Evolutionary conservation across 768 basidiomycete genomes (phyloP), one percentile per base, ranked within the genome.

Genomic region (Agrocybe praecox): DNA sequence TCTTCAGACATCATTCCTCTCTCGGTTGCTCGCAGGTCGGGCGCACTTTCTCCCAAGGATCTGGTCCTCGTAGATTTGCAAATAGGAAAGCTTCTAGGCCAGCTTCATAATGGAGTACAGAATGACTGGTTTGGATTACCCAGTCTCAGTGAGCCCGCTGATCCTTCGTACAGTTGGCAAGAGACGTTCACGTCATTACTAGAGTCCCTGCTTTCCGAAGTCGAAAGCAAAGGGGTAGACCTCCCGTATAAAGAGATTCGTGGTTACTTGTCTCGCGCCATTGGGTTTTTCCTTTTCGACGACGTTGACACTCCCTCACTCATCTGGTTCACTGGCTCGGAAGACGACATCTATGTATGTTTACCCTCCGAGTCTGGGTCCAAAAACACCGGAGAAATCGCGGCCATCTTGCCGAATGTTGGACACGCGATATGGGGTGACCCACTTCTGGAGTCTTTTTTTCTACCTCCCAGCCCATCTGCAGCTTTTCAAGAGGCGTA

Each of bases 51-150:
- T 2, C 69, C 71, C 2, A 61, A 73, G 19, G 76, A 84, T 44
- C 67, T 67, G 2, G 63, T 78, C 3, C 69, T 77, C 18, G 63
- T 90, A 54, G 86, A 90, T 55, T 75, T 88, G n/a, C 74, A 79
- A 51, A 72, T 89, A 2, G 90, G 90, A 7, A 69, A 76, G 32
- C 76, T 82, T 62, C 78, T 91, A 34, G 82, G 81, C 6, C 77
- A 84, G 55, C 72, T 90, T n/a, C 90, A 92, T 63, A 76, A 69
- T 11, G 72, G 73, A 21, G 77, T 89, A n/a, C 86, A 88, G 65
- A 90, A 89, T 72, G 88, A 91, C 64, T 90, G 85, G 84, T 92
- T 84, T 61, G 90, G 90, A 2, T 62, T 76, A 3, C 85, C 86
- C 17, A 52, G 46, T 26, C 62, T 67, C 26, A 58, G 57, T 6